Conservation (phyloP, 495 filamentous ascomycete genomes). For the Amphirosellinia nigrospora region DNA sequence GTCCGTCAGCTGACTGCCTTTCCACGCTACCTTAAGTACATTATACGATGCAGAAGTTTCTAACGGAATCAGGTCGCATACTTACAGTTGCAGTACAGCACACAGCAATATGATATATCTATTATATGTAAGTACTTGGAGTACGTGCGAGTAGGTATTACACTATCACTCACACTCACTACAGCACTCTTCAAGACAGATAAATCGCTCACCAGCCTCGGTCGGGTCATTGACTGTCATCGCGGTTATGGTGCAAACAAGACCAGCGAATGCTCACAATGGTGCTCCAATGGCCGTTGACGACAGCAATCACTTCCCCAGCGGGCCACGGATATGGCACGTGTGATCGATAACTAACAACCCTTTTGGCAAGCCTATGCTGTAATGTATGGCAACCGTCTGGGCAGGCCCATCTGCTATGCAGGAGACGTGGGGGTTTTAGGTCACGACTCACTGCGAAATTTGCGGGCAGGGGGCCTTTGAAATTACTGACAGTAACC, state of each 20-base stretch:
- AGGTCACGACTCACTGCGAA: conserved; percentile 7
- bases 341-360: not conserved
- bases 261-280: not conserved
- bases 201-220: conserved; percentile 13
- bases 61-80: not conserved
- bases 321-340: not conserved
- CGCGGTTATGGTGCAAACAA: not conserved
- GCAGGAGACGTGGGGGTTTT: conserved; percentile 9
- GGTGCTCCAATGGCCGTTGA: not conserved
- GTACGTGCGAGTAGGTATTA: too few relatives aligned
- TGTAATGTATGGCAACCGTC: not conserved
- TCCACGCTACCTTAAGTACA: not conserved
- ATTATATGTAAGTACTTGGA: not conserved
- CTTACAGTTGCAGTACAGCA: not conserved
- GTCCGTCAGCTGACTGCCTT: conserved; percentile 14
- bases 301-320: not conserved
- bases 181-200: not conserved
- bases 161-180: not conserved
- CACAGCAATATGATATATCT: not conserved
- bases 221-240: not conserved
- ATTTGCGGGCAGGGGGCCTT: conserved; percentile 15
- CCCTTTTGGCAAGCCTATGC: not conserved
- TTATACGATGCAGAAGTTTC: not conserved
- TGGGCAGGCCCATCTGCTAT: conserved; percentile 5
- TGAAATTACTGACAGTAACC: conserved; percentile 20